Base-by-base conservation (phyloP, 306 rosid genomes). In the Vachellia collinsii region DNA sequence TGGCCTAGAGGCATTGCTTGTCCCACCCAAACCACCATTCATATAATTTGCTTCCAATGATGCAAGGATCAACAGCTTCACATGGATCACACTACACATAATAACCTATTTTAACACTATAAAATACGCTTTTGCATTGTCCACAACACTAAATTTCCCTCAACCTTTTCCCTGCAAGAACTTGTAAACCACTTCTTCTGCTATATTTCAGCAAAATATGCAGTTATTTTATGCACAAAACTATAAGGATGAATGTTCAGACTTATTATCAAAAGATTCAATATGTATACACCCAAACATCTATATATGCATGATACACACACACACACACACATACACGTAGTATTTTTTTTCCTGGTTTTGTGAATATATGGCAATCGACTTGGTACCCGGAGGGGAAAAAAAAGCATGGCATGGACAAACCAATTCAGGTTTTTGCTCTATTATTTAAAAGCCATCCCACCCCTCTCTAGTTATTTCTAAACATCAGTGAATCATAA, bases 361-460 rank as follows among this genome's bases (percentile, higher is more conserved):
- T 16, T 6, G 43, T 37, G 1, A 36, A 16, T 3, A 16, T 29
- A 29, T 29, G 2, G 34, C 34, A 29, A 29, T 22, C 39, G 19
- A 37, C 73, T 66, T 59, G 58, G 75, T 79, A 62, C 72, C 82
- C 86, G 34, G 34, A 2, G 34, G 34, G 34, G 34, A 29, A 29
- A 85, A 91, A 91, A 91, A 66, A 65, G 89, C 82, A 80, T 37
- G 42, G 3, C 19, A 20, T 12, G 42, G 14, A 44, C 43, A 77
- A 74, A 87, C 84, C 86, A 22, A 80, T 92, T 90, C 74, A 79
- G 75, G 89, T 77, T 88, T 88, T 6, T 16, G n/a, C 5, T 10
- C 58, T 82, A 48, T 59, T 76, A 83, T 72, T 63, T 89, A 76
- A 88, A 86, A 42, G 54, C 75, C 85, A 74, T 54, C 44, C 82